Base-by-base conservation (phyloP, 768 basidiomycete genomes). In the Boletus pseudopeckii region DNA sequence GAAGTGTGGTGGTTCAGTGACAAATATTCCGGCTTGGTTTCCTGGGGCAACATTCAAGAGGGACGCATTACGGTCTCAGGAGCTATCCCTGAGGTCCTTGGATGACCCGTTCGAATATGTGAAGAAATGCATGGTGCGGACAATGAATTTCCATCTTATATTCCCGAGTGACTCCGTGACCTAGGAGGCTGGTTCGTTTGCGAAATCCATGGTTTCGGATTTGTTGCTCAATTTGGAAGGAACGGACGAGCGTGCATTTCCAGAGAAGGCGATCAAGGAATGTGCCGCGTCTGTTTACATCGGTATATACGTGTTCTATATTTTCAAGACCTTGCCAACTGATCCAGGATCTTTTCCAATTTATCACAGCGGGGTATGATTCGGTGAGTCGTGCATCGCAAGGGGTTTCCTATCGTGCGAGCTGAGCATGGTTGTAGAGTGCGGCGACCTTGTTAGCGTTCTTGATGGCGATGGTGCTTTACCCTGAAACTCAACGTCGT, bases 231-330 rank as follows among this genome's bases (percentile, higher is more conserved):
- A 52, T 50, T 20, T 55, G 52, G 54, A 67, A 28, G 60, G 46
- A 24, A 45, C 44, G 38, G 42, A 67, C 34, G 58, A 59, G 24
- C 44, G 45, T 37, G 41, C 38, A 40, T 24, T 37, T 13, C 54
- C 63, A n/a, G 60, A 72, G 45, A 67, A 56, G 45, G 49, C 52
- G 28, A 59, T 70, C 44, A 67, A 63, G 49, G 55, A 58, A 41
- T 63, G 61, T 49, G 69, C 71, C 2, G 69, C 69, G 5, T 64
- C 67, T 1, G 66, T 63, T 42, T 72, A 70, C 42, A 58, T 69
- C 7, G 71, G 70, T 74, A 39, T 37, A 54, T 28, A 10, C 2
- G 14, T 34, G 30, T 43, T 39, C 4, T 17, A 32, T 14, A 15
- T 41, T 36, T 44, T 24, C 22, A 7, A 10, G 38, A 32, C 13